Evolutionary conservation across 2,329 filamentous ascomycete genomes (phyloP).

Genomic region (Aureobasidium lini): DNA sequence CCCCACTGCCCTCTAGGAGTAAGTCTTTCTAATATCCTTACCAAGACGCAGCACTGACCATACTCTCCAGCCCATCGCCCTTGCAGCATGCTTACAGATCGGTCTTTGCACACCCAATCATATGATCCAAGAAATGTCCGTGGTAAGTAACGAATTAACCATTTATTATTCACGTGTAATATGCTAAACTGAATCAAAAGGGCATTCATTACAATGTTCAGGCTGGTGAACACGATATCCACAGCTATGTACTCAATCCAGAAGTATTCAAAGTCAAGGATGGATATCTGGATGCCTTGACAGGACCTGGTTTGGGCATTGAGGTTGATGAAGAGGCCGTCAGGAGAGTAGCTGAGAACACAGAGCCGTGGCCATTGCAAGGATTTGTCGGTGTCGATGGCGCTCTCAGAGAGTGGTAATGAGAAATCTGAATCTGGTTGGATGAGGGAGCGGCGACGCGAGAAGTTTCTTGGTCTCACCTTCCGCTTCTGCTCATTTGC

Average conservation of each 20-base stretch:
- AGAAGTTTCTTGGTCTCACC: too few species aligned
- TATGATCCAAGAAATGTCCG: slow-evolving; percentile 68
- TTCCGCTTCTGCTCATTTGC: too few species aligned
- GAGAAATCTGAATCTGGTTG: neutral
- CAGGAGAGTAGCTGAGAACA: slow-evolving; percentile 48
- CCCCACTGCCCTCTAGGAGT: slow-evolving; percentile 62
- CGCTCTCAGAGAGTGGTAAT: slow-evolving; percentile 58
- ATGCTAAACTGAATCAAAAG: too few species aligned
- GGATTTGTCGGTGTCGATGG: slow-evolving; percentile 61
- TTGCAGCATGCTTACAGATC: slow-evolving; percentile 64
- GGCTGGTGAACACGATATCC: slow-evolving; percentile 53
- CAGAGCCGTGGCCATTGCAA: slow-evolving; percentile 57
- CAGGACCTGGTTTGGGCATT: slow-evolving; percentile 21
- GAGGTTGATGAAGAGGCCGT: slow-evolving; percentile 56
- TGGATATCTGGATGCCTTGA: slow-evolving; percentile 18
- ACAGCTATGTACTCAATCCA: slow-evolving; percentile 21
- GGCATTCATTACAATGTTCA: slow-evolving; percentile 69
- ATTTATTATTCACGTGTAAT: too few species aligned
- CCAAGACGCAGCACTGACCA: neutral
- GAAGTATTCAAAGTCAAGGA: slow-evolving; percentile 21
- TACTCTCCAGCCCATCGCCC: slow-evolving; percentile 48
- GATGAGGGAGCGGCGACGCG: neutral
- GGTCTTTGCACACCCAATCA: slow-evolving; percentile 56
- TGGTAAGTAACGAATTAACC: slow-evolving; percentile 25
- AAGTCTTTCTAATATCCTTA: neutral